A percentile compares a stretch with the other conserved stretches of the same genome.
Evolutionary conservation across 2,329 filamentous ascomycete genomes (phyloP).

Genomic region (Epichloe hybrida): DNA sequence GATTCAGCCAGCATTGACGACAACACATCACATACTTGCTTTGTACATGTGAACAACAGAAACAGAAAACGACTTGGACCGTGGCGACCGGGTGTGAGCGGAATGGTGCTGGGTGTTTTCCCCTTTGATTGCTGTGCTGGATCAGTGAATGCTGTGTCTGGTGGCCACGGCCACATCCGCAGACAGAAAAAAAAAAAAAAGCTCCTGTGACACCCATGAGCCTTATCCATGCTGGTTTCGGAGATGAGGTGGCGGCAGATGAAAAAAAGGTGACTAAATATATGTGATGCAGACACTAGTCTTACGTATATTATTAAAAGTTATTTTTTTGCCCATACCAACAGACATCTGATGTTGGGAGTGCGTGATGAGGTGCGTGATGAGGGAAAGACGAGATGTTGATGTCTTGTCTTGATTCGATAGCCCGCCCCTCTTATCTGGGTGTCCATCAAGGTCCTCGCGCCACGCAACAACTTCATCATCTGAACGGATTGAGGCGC

Average conservation of each 20-base stretch:
- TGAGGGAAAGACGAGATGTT: not conserved
- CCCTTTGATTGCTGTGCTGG: not conserved
- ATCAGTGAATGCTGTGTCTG: not conserved
- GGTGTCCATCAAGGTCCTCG: not conserved
- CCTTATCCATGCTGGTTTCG: not conserved
- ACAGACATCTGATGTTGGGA: not conserved
- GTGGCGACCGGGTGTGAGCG: not conserved
- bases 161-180: not conserved
- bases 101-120: not conserved
- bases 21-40: not conserved
- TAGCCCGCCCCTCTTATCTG: not conserved
- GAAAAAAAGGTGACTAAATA: not conserved
- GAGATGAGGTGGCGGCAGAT: not conserved
- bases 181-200: too few species aligned
- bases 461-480: not conserved
- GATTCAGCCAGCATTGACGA: not conserved
- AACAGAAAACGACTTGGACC: not conserved
- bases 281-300: slow-evolving; percentile 1
- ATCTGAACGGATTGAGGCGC: not conserved
- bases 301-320: slow-evolving; percentile 1
- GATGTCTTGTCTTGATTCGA: too few species aligned
- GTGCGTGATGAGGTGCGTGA: not conserved
- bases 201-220: not conserved
- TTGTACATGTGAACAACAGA: not conserved
- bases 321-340: not conserved